Evolutionary conservation across 164 flowering plant species (phyloP).

Genomic region (Cinnamomum chago): DNA sequence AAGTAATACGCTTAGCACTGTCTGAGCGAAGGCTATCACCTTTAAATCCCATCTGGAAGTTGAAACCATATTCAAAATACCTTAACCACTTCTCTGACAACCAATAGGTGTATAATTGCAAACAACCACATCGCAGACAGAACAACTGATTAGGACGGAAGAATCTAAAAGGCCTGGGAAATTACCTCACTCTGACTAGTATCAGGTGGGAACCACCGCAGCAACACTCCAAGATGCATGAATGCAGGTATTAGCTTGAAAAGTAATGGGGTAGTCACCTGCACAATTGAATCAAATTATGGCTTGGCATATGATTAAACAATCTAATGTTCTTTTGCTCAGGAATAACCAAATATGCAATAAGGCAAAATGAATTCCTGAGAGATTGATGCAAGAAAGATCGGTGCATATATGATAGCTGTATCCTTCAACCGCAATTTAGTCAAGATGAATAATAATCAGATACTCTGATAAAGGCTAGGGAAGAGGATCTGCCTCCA

Average conservation of each 20-base stretch:
- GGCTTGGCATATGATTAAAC: no score
- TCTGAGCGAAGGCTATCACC: constrained; percentile 71
- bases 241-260: constrained; percentile 95
- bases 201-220: constrained; percentile 83
- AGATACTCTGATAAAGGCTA: no score
- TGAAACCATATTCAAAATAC: constrained; percentile 30
- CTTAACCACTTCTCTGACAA: constrained; percentile 23
- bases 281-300: constrained; percentile 10
- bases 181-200: constrained; percentile 55
- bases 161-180: not conserved
- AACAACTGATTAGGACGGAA: not conserved
- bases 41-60: constrained; percentile 76
- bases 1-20: constrained; percentile 73
- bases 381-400: not conserved
- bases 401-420: not conserved
- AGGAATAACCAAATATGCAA: not conserved
- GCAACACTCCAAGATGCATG: constrained; percentile 79
- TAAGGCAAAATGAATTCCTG: not conserved
- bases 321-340: not conserved
- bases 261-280: constrained; percentile 95
- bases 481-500: not conserved
- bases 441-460: no score
- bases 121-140: not conserved
- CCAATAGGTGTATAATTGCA: not conserved
- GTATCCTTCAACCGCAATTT: not conserved